These are phyloP conservation scores for Boletus coccyginus DNA, from an alignment of 768 basidiomycete genomes.

Conservation along the genomic window DNA sequence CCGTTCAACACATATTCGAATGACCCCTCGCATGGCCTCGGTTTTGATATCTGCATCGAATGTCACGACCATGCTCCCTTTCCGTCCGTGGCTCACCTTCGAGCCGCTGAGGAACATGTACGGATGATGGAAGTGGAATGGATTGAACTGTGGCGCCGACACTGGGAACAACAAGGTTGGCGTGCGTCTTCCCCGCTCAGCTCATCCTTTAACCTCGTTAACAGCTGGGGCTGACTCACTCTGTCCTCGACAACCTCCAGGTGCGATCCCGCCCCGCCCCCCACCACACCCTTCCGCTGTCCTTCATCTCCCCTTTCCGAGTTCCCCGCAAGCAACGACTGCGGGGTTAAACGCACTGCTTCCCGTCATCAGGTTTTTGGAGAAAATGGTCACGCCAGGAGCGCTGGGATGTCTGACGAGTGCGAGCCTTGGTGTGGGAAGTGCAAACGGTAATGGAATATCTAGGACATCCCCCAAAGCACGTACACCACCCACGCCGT, in stretches of 20 bases:
- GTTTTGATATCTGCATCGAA: slow-evolving; percentile 86
- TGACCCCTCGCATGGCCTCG: slow-evolving; percentile 51
- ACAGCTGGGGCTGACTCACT: slow-evolving; percentile 10
- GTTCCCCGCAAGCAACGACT: slow-evolving; percentile 54
- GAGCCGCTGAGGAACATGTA: slow-evolving; percentile 76
- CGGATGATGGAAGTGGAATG: slow-evolving; percentile 64
- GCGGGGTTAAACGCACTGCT: slow-evolving; percentile 56
- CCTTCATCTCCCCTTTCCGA: slow-evolving; percentile 74
- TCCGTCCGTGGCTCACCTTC: slow-evolving; percentile 61
- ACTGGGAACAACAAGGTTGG: slow-evolving; percentile 21
- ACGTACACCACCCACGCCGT: slow-evolving; percentile 13
- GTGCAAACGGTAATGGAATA: slow-evolving; percentile 1
- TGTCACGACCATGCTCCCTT: slow-evolving; percentile 80
- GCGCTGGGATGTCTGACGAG: slow-evolving; percentile 17
- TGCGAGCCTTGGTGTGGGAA: background rate
- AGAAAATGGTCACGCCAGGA: slow-evolving; percentile 57
- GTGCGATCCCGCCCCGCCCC: slow-evolving; percentile 52
- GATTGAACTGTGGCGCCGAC: slow-evolving; percentile 41
- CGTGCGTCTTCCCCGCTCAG: background rate
- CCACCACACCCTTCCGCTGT: slow-evolving; percentile 71
- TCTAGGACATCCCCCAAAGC: slow-evolving; percentile 9
- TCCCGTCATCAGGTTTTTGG: slow-evolving; percentile 65
- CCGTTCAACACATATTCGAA: slow-evolving; percentile 38
- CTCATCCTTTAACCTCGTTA: background rate
- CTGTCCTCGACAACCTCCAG: background rate